Base-by-base conservation (phyloP, 306 rosid genomes). In the Parietaria judaica region DNA sequence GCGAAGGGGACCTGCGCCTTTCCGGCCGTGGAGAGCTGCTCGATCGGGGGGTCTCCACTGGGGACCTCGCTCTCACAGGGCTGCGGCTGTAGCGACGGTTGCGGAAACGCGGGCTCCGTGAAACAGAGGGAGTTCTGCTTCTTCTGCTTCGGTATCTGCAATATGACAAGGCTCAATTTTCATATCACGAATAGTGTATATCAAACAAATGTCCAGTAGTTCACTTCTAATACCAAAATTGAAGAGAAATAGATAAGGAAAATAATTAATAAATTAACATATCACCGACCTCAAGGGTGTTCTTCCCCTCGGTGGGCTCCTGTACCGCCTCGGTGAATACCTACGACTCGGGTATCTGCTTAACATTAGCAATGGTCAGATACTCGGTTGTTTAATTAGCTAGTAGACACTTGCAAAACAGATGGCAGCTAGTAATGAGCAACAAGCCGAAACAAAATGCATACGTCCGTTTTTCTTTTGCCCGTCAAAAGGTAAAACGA, bases 271-370 rank as follows among this genome's bases (percentile, higher is more conserved):
- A 41, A 5, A 5, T 41, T 39, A 14, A 14, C 54, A 47, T n/a
- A 61, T 47, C 41, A 61, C 65, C 17, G 14, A 92, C 99, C 99
- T 88, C 58, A 82, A 79, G 17, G 96, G 95, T 51, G 90, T 86
- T 74, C 96, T 83, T 69, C 80, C 85, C 39, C 95, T 84, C 11
- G 81, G 90, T 17, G 98, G 90, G 84, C 95, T 88, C 76, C 99
- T 77, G 61, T 70, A 82, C 10, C 96, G 96, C 84, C 99, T 80
- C 3, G 99, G 96, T 5, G 99, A 88, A 62, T 73, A 92, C 82
- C 94, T 84, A 73, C 96, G 83, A 70, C 75, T 64, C 16, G 95
- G 76, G 74, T 79, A 88, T 66, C 99, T 92, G 81, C 46, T 7
- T 5, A 38, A 69, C 52, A 36, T 36, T 9, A 49, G 63, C 44